These are phyloP conservation scores for Backusella macrospora DNA, from an alignment of 192 early-diverging fungal genomes.

Conservation along the genomic window DNA sequence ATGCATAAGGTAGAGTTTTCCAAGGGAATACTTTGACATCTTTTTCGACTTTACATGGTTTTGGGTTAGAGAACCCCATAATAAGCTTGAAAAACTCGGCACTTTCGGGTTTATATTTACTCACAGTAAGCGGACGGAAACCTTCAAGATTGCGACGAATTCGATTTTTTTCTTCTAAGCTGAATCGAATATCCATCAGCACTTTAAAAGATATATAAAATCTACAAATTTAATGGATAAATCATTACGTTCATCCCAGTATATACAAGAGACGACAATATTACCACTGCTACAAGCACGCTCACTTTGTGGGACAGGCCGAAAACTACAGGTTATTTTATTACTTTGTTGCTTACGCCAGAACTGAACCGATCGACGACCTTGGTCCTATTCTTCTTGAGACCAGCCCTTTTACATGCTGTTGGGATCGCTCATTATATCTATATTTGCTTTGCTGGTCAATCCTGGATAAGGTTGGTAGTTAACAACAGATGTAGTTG, in stretches of 20 bases:
- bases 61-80: slow-evolving; percentile 79
- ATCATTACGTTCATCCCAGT: slow-evolving; percentile 69
- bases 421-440: slow-evolving; percentile 66
- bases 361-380: slow-evolving; percentile 76
- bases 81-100: slow-evolving; percentile 79
- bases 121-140: slow-evolving; percentile 73
- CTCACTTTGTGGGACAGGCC: not conserved
- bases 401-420: slow-evolving; percentile 68
- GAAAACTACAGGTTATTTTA: not conserved
- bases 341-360: slow-evolving; percentile 45
- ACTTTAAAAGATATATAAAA: slow-evolving; percentile 72
- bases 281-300: not conserved
- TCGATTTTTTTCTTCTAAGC: slow-evolving; percentile 81
- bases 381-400: slow-evolving; percentile 60
- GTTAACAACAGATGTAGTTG: not conserved
- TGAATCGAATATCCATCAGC: slow-evolving; percentile 70
- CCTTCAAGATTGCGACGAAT: slow-evolving; percentile 83
- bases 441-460: slow-evolving; percentile 54
- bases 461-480: slow-evolving; percentile 1
- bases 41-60: slow-evolving; percentile 84
- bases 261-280: slow-evolving; percentile 70
- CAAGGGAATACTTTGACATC: slow-evolving; percentile 85
- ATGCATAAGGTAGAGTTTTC: slow-evolving; percentile 64
- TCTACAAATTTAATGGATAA: slow-evolving; percentile 79
- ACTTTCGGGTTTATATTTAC: slow-evolving; percentile 71